Conservation (phyloP, 2,329 filamentous ascomycete species). For the Zopfia rhizophila region DNA sequence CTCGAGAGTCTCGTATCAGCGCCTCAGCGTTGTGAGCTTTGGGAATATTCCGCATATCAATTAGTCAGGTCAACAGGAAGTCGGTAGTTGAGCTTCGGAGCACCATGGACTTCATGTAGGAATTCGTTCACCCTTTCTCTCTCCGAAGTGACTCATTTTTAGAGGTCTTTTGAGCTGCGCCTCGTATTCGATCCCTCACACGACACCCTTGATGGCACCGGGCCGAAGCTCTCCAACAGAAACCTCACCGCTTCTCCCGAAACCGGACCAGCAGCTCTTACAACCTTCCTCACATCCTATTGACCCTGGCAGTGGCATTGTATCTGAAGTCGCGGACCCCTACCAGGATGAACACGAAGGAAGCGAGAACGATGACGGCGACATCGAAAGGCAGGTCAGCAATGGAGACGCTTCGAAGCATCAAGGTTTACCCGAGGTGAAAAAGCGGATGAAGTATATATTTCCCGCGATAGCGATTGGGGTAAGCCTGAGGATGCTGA, state of each 20-base stretch:
- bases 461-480: conserved; percentile 71
- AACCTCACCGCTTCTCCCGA: conserved; percentile 58
- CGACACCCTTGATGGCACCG: too few species aligned
- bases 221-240: conserved; percentile 48
- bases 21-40: too few species aligned
- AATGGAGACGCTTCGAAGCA: conserved; percentile 48
- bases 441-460: conserved; percentile 65
- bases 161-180: too few species aligned
- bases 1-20: too few species aligned
- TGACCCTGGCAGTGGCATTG: conserved; percentile 37
- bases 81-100: too few species aligned
- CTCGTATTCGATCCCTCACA: too few species aligned
- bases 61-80: too few species aligned
- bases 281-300: conserved; percentile 28
- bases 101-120: too few species aligned
- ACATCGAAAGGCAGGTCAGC: conserved; percentile 49
- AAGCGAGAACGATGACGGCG: conserved; percentile 35
- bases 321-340: conserved; percentile 33
- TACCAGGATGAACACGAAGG: conserved; percentile 21
- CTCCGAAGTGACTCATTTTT: too few species aligned
- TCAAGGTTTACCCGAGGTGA: conserved; percentile 60
- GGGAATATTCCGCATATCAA: too few species aligned
- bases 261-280: conserved; percentile 22
- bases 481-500: conserved; percentile 55
- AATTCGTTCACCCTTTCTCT: too few species aligned